These are phyloP conservation scores for Tylopilus plumbeoviolaceoides DNA, from an alignment of 768 basidiomycete genomes.

Conservation along the genomic window DNA sequence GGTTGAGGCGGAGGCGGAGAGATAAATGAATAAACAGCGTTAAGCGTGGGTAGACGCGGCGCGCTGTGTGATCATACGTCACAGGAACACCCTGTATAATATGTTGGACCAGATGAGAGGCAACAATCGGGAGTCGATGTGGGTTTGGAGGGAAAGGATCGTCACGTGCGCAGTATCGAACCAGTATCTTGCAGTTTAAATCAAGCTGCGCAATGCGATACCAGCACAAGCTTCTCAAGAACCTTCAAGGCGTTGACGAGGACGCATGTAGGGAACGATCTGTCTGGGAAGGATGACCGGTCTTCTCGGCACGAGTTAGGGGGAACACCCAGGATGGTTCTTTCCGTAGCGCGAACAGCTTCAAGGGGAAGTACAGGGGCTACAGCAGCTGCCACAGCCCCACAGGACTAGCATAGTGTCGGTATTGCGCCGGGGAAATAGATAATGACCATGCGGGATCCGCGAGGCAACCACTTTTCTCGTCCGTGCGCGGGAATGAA, in stretches of 20 bases:
- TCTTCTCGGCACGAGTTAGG: not conserved
- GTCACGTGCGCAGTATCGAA: constrained; percentile 3
- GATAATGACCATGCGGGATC: constrained; percentile 26
- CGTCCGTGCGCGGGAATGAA: constrained; percentile 29
- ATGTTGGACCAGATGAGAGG: constrained; percentile 1
- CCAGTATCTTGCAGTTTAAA: not conserved
- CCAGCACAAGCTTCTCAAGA: not conserved
- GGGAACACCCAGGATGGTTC: not conserved
- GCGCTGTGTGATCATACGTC: constrained; percentile 21
- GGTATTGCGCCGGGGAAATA: constrained; percentile 14
- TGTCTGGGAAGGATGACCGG: not conserved
- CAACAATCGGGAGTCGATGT: constrained; percentile 20
- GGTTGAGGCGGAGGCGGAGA: constrained; percentile 29
- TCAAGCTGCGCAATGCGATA: constrained; percentile 1
- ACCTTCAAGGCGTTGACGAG: not conserved
- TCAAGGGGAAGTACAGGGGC: constrained; percentile 6
- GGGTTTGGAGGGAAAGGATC: constrained; percentile 8
- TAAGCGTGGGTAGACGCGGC: not conserved
- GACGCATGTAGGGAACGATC: not conserved
- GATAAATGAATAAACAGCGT: constrained; percentile 11
- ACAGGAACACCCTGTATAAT: constrained; percentile 21
- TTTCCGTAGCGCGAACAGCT: constrained; percentile 12
- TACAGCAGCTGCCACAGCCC: constrained; percentile 18
- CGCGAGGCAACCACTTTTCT: constrained; percentile 23
- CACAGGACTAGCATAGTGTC: constrained; percentile 10